Base-by-base conservation (phyloP, 176 grass and related monocot species). In the Carex kokanica region DNA sequence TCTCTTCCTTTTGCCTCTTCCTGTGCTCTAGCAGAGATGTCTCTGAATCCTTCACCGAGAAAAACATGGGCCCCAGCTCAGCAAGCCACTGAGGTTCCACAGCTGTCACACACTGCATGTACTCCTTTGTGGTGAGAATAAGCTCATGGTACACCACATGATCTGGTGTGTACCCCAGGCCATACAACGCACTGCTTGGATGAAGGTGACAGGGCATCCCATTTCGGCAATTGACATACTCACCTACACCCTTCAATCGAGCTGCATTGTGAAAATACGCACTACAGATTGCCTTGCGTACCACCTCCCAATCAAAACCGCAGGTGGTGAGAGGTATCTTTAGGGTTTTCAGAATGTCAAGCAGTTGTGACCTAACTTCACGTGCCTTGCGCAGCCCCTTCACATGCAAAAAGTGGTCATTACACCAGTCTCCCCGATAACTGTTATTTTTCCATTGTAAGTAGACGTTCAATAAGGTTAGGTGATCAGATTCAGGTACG, bases 371-470 rank as follows among this genome's bases (percentile, higher is more conserved):
- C 54, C 96, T 85, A 52, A 99, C 96, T 87, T 99, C 96, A 25
- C 96, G 85, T 83, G 96, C 96, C 60, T 99, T 99, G 9, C 91
- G 84, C 81, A 99, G 91, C 34, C 96, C 96, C 67, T 99, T 99
- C 10, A 99, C 96, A 51, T 99, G 96, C 62, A 99, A 83, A 83
- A 95, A 99, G 60, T 99, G 93, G 23, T 95, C 96, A 20, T 99
- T 99, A 83, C 96, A 99, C 93, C 96, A 99, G 66, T 99, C 96
- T 13, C 96, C 96, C 52, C 96, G 87, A 68, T 99, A 99, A 41
- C 93, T 89, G 59, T 99, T 95, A 70, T 91, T 74, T 81, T 99
- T 99, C 96, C 96, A 99, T 85, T 95, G 96, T 43, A 91, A 86
- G 62, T 99, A 99, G 2, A 95, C 96, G 13, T 99, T 99, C 16